Conservation (phyloP, 495 filamentous ascomycete species). For the Penicillium malachiteum region DNA sequence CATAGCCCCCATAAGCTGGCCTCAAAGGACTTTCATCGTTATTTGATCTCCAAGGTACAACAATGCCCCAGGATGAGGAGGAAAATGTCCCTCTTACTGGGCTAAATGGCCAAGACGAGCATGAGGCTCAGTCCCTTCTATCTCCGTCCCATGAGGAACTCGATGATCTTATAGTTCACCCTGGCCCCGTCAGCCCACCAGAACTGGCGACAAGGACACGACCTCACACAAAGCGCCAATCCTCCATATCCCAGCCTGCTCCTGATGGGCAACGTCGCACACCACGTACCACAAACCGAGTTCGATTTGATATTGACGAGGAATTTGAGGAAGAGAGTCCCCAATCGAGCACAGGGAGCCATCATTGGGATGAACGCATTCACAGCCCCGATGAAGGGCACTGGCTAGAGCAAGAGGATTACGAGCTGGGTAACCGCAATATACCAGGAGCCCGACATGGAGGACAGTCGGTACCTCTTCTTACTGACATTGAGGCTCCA, state of each 20-base stretch:
- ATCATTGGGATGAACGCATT: slow-evolving; percentile 35
- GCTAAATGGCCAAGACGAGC: slow-evolving; percentile 24
- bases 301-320: slow-evolving; percentile 78
- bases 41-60: slow-evolving; percentile 24
- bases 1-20: slow-evolving; percentile 8
- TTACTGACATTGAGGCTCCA: slow-evolving; percentile 85
- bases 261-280: slow-evolving; percentile 52
- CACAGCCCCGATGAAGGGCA: slow-evolving; percentile 42
- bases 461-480: slow-evolving; percentile 65
- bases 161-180: slow-evolving; percentile 27
- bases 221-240: slow-evolving; percentile 33
- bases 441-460: slow-evolving; percentile 19
- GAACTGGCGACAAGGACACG: slow-evolving; percentile 10
- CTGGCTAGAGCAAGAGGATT: slow-evolving; percentile 61
- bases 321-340: slow-evolving; percentile 28
- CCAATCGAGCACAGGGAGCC: slow-evolving; percentile 36
- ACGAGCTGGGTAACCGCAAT: slow-evolving; percentile 31
- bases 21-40: slow-evolving; percentile 9
- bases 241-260: slow-evolving; percentile 44
- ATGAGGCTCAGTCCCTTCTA: slow-evolving; percentile 33
- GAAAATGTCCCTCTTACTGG: slow-evolving; percentile 30
- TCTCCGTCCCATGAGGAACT: slow-evolving; percentile 24
- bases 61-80: slow-evolving; percentile 46
- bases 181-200: slow-evolving; percentile 18
- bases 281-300: slow-evolving; percentile 79